Evolutionary conservation across 768 basidiomycete genomes (phyloP).

Genomic region (Cystofilobasidium bisporidii): DNA sequence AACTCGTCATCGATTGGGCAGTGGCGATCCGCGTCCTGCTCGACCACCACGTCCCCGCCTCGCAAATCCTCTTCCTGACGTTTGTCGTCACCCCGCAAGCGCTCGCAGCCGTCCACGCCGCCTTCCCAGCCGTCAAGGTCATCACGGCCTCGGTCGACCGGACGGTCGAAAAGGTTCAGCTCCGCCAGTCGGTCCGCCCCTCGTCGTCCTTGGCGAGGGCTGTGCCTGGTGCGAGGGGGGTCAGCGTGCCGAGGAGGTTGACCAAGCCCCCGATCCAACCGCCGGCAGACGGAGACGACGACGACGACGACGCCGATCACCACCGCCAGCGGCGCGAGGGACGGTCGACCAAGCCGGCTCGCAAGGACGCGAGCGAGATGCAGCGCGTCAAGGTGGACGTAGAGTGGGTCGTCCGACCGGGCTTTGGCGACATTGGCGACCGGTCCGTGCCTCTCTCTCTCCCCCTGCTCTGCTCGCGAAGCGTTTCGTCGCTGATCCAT

Average conservation of each 20-base stretch:
- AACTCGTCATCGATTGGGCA: background rate
- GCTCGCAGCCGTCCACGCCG: slow-evolving; percentile 64
- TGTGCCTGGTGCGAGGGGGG: background rate
- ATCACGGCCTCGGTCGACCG: slow-evolving; percentile 20
- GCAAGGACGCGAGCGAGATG: background rate
- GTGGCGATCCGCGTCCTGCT: slow-evolving; percentile 91
- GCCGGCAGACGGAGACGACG: background rate
- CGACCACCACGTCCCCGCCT: slow-evolving; percentile 66
- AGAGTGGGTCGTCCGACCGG: slow-evolving; percentile 25
- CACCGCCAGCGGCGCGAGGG: no score
- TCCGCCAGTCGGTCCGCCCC: background rate
- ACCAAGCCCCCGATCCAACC: background rate
- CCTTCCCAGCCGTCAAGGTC: slow-evolving; percentile 62
- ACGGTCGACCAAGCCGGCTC: background rate
- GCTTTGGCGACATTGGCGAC: slow-evolving; percentile 26
- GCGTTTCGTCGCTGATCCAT: no score
- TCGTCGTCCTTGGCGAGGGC: background rate
- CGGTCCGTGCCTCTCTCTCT: background rate
- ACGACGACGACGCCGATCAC: no score
- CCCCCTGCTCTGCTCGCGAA: no score
- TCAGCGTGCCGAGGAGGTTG: background rate
- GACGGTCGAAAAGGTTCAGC: slow-evolving; percentile 13
- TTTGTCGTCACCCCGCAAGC: slow-evolving; percentile 54
- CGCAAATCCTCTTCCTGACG: slow-evolving; percentile 57
- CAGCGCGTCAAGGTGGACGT: slow-evolving; percentile 8